These are phyloP conservation scores for Mycogone perniciosa DNA, from an alignment of 2,329 filamentous ascomycete genomes.

Conservation along the genomic window DNA sequence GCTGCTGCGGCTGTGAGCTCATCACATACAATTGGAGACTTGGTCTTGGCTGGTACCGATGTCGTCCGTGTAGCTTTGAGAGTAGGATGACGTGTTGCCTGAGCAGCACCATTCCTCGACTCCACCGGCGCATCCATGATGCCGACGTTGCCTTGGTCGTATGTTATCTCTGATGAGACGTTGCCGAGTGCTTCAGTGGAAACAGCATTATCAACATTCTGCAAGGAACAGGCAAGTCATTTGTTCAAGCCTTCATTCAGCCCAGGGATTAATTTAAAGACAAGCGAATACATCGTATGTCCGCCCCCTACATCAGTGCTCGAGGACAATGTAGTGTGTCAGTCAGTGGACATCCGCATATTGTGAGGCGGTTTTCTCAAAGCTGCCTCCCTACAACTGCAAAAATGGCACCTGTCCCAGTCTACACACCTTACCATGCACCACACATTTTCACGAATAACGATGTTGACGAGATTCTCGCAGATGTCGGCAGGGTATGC, in stretches of 20 bases:
- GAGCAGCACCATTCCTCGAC: constrained; percentile 5
- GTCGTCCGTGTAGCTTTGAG: constrained; percentile 5
- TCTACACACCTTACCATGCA: constrained; percentile 5
- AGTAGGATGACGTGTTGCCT: constrained; percentile 6
- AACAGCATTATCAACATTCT: too few species aligned
- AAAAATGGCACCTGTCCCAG: neutral
- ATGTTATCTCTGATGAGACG: constrained; percentile 3
- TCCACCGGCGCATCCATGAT: neutral
- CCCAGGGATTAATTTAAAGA: too few species aligned
- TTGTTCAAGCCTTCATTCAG: too few species aligned
- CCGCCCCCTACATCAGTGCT: constrained; percentile 8
- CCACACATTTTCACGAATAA: constrained; percentile 3
- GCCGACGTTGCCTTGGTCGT: constrained; percentile 11
- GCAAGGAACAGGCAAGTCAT: too few species aligned
- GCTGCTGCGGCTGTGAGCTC: constrained; percentile 10
- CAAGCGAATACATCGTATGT: neutral
- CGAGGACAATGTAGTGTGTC: constrained; percentile 4
- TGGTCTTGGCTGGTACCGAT: constrained; percentile 6
- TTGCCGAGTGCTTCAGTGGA: constrained; percentile 1
- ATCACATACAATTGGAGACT: constrained; percentile 3
- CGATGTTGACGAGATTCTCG: constrained; percentile 4
- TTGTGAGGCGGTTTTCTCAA: constrained; percentile 2
- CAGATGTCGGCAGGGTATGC: constrained; percentile 4
- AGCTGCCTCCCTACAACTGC: neutral
- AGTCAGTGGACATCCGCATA: constrained; percentile 5